Conservation (phyloP, 108 stramenopile species). For the Stephanodiscus triporus region DNA sequence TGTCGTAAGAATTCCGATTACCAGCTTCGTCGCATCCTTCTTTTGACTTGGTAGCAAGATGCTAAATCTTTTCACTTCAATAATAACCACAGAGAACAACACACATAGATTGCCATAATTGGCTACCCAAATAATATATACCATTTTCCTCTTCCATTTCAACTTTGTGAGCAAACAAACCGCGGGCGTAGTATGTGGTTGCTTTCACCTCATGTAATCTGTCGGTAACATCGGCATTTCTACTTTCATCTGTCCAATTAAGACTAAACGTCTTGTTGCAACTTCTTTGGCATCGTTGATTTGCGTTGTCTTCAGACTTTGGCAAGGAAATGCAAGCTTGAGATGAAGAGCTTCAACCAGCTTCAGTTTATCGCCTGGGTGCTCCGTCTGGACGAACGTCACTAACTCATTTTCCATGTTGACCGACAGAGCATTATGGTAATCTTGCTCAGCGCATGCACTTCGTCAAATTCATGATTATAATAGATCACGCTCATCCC, state of each 20-base stretch:
- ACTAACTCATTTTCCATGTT: neutral
- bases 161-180: too few relatives aligned
- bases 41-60: too few relatives aligned
- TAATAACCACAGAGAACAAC: too few relatives aligned
- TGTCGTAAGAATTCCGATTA: too few relatives aligned
- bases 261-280: neutral
- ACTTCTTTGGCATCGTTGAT: neutral
- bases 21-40: too few relatives aligned
- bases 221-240: neutral
- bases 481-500: neutral
- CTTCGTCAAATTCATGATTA: neutral
- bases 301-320: neutral
- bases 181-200: neutral
- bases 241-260: neutral
- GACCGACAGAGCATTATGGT: neutral
- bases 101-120: too few relatives aligned
- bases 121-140: too few relatives aligned
- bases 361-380: neutral
- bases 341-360: neutral
- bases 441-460: neutral
- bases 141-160: too few relatives aligned
- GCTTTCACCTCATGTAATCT: neutral
- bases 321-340: neutral
- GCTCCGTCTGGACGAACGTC: neutral
- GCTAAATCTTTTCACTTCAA: too few relatives aligned